Conservation (phyloP, 2,329 filamentous ascomycete genomes). For the Exophiala aquamarina region DNA sequence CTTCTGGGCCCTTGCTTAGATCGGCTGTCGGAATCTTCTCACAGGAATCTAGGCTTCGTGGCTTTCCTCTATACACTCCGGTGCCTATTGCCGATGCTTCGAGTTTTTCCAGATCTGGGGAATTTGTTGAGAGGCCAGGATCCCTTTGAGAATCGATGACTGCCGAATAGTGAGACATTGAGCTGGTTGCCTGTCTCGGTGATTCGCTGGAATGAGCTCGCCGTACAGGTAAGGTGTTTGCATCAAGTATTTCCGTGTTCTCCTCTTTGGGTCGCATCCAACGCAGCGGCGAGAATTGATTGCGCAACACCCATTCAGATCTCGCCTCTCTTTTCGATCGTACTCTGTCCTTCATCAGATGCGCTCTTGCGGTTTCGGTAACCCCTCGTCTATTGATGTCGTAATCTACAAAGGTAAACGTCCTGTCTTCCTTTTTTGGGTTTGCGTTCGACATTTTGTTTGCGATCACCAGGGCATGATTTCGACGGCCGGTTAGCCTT, state of each 20-base stretch:
- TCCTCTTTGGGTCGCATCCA: conserved; percentile 22
- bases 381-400: conserved; percentile 20
- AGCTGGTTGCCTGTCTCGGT: background rate
- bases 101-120: no score
- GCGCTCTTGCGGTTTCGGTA: conserved; percentile 18
- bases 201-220: conserved; percentile 3
- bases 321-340: conserved; percentile 19
- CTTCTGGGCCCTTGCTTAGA: no score
- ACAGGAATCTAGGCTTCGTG: no score
- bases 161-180: conserved; percentile 14
- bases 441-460: conserved; percentile 13
- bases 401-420: conserved; percentile 24
- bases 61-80: no score
- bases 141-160: conserved; percentile 18
- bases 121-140: background rate
- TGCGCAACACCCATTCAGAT: conserved; percentile 20
- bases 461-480: background rate
- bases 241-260: conserved; percentile 4
- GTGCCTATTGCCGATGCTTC: no score
- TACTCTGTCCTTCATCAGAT: conserved; percentile 22
- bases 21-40: no score
- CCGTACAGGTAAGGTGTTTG: conserved; percentile 4
- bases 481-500: no score
- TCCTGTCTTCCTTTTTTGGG: conserved; percentile 5
- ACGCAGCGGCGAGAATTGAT: conserved; percentile 19